Percentiles rank a stretch among this genome's conserved stretches.
Conservation (phyloP, 2,329 filamentous ascomycete genomes). For the Beauveria pseudobassiana region DNA sequence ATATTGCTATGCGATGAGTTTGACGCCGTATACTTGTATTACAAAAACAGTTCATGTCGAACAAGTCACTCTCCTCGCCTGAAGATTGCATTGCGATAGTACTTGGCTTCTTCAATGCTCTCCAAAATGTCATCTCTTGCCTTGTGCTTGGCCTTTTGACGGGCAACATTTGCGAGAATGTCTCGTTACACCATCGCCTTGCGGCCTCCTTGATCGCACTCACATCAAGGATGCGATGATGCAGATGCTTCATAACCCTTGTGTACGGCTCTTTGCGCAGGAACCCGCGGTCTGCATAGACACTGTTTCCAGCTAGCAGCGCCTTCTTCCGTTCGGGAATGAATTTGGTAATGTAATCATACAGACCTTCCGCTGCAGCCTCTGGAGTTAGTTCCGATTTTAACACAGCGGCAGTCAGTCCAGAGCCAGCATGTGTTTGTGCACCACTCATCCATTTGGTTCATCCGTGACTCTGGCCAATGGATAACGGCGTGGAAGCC, state of each 20-base stretch:
- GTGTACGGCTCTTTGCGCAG: slow-evolving; percentile 67
- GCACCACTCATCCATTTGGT: slow-evolving; percentile 86
- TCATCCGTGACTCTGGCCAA: slow-evolving; percentile 61
- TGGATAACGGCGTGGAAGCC: slow-evolving; percentile 80
- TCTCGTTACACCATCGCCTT: slow-evolving; percentile 66
- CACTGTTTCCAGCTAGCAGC: slow-evolving; percentile 83
- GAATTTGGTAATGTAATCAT: slow-evolving; percentile 68
- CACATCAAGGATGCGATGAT: slow-evolving; percentile 88
- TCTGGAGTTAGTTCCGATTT: slow-evolving; percentile 65
- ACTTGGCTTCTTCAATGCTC: slow-evolving; percentile 86
- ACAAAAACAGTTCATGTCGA: not conserved
- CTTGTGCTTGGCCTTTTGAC: slow-evolving; percentile 62
- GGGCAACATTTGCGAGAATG: slow-evolving; percentile 29
- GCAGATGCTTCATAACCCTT: slow-evolving; percentile 65
- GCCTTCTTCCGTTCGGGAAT: slow-evolving; percentile 61
- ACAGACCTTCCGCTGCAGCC: slow-evolving; percentile 62
- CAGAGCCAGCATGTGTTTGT: slow-evolving; percentile 73
- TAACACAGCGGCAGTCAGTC: slow-evolving; percentile 70
- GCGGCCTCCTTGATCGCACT: slow-evolving; percentile 89
- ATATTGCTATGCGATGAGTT: not conserved
- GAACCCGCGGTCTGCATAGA: slow-evolving; percentile 85
- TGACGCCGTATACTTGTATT: not conserved
- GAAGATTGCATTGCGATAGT: slow-evolving; percentile 70
- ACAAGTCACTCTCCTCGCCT: slow-evolving; percentile 1
- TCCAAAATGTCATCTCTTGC: slow-evolving; percentile 87